Evolutionary conservation across 306 rosid genomes (phyloP).

Genomic region (Carpinus fangiana): DNA sequence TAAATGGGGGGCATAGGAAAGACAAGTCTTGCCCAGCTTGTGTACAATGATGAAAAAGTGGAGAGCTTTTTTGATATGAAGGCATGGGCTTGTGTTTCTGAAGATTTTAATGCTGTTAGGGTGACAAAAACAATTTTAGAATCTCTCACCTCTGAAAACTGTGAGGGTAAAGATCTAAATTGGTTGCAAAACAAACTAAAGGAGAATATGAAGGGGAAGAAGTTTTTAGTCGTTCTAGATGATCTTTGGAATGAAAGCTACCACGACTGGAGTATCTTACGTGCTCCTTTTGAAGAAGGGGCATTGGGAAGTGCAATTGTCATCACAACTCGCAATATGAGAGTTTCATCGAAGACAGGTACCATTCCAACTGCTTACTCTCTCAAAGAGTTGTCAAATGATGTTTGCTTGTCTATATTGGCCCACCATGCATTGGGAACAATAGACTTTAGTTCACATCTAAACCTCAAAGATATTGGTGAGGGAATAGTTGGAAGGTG

Average conservation of each 20-base stretch:
- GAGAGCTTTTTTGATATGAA: neutral
- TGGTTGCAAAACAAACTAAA: neutral
- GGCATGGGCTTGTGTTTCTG: neutral
- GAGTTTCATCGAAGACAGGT: constrained; percentile 4
- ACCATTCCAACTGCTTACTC: neutral
- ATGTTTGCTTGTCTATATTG: constrained; percentile 8
- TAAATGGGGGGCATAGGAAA: neutral
- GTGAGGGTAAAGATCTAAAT: neutral
- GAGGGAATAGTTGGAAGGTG: neutral
- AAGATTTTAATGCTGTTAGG: neutral
- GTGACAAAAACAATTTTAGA: neutral
- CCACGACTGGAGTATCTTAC: neutral
- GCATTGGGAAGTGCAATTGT: constrained; percentile 2
- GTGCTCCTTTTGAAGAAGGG: constrained; percentile 2
- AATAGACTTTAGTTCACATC: neutral
- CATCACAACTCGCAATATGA: neutral
- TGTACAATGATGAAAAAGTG: neutral
- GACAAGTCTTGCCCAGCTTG: neutral
- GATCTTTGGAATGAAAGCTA: constrained; percentile 1
- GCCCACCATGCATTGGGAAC: constrained; percentile 1
- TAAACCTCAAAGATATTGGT: neutral
- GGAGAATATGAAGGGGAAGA: neutral
- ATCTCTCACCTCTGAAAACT: too few relatives aligned
- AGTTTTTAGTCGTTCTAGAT: neutral
- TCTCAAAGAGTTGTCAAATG: neutral